Conservation (phyloP, 2,329 filamentous ascomycete species). For the Hypocreales sp. region DNA sequence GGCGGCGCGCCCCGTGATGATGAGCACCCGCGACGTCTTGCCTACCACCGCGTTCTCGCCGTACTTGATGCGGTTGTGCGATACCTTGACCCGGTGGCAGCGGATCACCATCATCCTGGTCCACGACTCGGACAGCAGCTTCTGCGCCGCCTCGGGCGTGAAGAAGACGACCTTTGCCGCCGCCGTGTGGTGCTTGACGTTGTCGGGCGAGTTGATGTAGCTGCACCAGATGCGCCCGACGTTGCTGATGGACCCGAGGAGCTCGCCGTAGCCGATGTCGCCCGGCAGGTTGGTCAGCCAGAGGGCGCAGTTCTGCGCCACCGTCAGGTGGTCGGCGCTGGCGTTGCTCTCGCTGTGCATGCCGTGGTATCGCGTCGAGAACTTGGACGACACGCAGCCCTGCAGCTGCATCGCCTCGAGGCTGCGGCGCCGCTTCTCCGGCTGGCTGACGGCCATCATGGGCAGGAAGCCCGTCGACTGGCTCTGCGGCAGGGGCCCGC, state of each 20-base stretch:
- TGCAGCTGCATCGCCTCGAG: slow-evolving; percentile 1
- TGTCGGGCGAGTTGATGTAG: slow-evolving; percentile 33
- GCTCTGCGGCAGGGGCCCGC: neutral
- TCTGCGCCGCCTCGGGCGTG: slow-evolving; percentile 20
- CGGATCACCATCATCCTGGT: slow-evolving; percentile 19
- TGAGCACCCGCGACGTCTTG: slow-evolving; percentile 29
- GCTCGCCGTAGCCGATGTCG: slow-evolving; percentile 22
- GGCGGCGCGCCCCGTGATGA: slow-evolving; percentile 26
- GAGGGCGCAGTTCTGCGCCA: slow-evolving; percentile 30
- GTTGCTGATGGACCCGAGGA: slow-evolving; percentile 26
- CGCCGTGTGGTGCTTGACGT: slow-evolving; percentile 17
- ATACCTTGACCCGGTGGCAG: slow-evolving; percentile 19
- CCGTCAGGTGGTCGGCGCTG: slow-evolving; percentile 13
- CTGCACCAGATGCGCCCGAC: slow-evolving; percentile 35
- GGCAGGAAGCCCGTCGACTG: slow-evolving; percentile 6
- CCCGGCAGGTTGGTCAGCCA: slow-evolving; percentile 37
- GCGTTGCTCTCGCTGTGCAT: slow-evolving; percentile 20
- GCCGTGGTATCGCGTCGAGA: slow-evolving; percentile 20
- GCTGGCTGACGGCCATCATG: slow-evolving; percentile 9
- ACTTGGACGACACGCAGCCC: slow-evolving; percentile 4
- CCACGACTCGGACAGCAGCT: slow-evolving; percentile 10
- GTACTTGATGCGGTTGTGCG: slow-evolving; percentile 33
- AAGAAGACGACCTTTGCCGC: slow-evolving; percentile 37
- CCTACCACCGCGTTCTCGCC: slow-evolving; percentile 12
- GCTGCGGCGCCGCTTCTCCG: slow-evolving; percentile 4